These are phyloP conservation scores for Periconia sp. DNA, from an alignment of 2,329 filamentous ascomycete species.

Conservation along the genomic window DNA sequence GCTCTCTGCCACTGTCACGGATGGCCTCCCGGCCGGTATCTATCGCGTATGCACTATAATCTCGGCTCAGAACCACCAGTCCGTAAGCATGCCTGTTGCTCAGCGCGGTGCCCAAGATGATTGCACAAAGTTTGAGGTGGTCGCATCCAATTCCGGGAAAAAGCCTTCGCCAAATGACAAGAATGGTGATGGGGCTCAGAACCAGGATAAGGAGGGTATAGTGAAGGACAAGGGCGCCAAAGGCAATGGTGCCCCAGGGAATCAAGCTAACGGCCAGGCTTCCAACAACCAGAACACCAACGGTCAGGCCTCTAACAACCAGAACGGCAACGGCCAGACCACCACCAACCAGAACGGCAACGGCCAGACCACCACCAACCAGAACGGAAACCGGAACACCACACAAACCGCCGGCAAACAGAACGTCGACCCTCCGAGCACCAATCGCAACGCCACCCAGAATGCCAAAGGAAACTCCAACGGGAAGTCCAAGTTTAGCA, in stretches of 20 bases:
- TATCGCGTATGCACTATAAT: conserved; percentile 58
- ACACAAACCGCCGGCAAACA: no score
- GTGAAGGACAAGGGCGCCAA: conserved; percentile 4
- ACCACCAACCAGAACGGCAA: no score
- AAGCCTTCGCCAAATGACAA: conserved; percentile 11
- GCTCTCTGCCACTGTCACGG: conserved; percentile 48
- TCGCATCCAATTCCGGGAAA: conserved; percentile 6
- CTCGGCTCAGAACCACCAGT: conserved; percentile 56
- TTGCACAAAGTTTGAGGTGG: conserved; percentile 53
- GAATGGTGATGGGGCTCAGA: conserved; percentile 5
- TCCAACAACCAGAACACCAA: conserved; percentile 13
- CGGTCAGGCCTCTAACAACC: conserved; percentile 14
- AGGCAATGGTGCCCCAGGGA: conserved; percentile 3
- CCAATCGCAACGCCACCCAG: no score
- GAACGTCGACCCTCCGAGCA: no score
- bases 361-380: no score
- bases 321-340: neutral
- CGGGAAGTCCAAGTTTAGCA: no score
- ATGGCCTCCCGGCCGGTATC: conserved; percentile 51
- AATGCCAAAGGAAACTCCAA: no score
- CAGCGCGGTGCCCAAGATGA: conserved; percentile 59
- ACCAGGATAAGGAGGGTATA: neutral
- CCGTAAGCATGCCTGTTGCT: conserved; percentile 60
- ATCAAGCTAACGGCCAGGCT: conserved; percentile 9
- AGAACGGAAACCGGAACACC: no score